Evolutionary conservation across 2,329 filamentous ascomycete species (phyloP).

Genomic region (Aspergillus nomiae): DNA sequence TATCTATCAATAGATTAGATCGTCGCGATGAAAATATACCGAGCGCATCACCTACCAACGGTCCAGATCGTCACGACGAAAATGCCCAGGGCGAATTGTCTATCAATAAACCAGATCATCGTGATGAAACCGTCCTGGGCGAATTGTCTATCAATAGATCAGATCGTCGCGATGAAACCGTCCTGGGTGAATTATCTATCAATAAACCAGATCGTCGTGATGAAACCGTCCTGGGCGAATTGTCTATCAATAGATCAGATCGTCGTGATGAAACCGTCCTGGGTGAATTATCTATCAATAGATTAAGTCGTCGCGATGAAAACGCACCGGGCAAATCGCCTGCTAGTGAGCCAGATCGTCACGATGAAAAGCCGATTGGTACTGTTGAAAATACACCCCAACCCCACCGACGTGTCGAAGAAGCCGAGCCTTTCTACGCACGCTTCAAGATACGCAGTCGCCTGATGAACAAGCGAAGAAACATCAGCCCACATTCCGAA

Average conservation of each 20-base stretch:
- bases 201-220: background rate
- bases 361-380: background rate
- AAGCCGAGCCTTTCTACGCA: background rate
- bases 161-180: background rate
- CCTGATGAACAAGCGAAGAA: background rate
- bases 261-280: background rate
- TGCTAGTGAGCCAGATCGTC: background rate
- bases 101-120: background rate
- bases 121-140: background rate
- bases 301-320: background rate
- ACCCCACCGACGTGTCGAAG: background rate
- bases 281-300: background rate
- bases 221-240: background rate
- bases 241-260: background rate
- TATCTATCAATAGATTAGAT: background rate
- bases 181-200: no score
- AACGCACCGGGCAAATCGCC: background rate
- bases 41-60: background rate
- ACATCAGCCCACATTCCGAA: background rate
- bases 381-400: background rate
- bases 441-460: background rate
- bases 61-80: background rate
- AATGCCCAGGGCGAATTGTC: background rate
- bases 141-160: background rate
- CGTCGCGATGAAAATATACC: background rate